Conservation (phyloP, 2,329 filamentous ascomycete genomes). For the Nannizzia gypsea region DNA sequence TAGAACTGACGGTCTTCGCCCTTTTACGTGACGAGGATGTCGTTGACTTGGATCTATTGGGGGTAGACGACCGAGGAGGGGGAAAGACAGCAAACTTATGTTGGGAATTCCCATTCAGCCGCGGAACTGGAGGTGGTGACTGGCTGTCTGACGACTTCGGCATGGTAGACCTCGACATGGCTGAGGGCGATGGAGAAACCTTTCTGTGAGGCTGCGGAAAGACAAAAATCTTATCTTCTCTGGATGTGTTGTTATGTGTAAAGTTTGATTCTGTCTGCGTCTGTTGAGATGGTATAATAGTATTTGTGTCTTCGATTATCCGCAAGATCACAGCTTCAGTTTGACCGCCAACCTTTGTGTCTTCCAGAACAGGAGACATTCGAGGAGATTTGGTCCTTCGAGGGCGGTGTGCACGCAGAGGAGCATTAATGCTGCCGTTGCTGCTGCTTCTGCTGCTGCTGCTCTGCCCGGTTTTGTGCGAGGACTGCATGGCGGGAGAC, state of each 20-base stretch:
- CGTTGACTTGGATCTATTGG: conserved; percentile 7
- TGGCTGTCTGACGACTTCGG: conserved; percentile 10
- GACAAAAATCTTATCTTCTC: conserved; percentile 1
- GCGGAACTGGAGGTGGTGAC: not conserved
- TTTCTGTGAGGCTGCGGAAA: conserved; percentile 1
- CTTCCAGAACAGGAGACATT: conserved; percentile 21
- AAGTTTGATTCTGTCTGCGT: conserved; percentile 7
- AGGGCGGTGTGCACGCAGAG: conserved; percentile 24
- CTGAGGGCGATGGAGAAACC: not conserved
- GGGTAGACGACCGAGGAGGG: conserved; percentile 5
- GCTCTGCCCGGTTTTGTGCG: conserved; percentile 15
- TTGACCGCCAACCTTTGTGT: conserved; percentile 19
- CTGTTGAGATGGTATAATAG: conserved; percentile 19
- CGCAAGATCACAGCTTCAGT: conserved; percentile 29
- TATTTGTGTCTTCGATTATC: conserved; percentile 28
- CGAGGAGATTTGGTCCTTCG: conserved; percentile 17
- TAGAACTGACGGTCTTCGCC: not conserved
- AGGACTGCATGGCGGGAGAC: conserved; percentile 28
- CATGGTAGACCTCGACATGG: conserved; percentile 4
- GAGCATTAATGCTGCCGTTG: conserved; percentile 19
- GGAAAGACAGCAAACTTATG: conserved; percentile 11
- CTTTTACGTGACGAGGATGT: not conserved
- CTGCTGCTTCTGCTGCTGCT: not conserved
- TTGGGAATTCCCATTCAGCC: not conserved
- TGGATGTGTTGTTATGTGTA: not conserved